Percentiles rank a stretch among this genome's conserved stretches.
Conservation (phyloP, 75 land plant species). For the Pinus albicaulis region DNA sequence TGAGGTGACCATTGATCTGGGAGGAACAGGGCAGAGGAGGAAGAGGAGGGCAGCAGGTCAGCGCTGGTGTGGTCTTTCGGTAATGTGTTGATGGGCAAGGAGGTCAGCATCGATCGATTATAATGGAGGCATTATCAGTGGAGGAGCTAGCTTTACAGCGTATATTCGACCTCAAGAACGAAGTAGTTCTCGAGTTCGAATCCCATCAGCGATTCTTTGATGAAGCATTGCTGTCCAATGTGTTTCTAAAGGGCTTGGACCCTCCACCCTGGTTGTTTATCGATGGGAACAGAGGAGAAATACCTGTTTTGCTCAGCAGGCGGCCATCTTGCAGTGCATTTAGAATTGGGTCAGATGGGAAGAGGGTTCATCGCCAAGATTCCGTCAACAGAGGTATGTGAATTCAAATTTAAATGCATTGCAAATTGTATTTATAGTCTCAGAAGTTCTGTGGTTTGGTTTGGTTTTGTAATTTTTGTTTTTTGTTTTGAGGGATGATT, state of each 20-base stretch:
- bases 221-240: constrained; percentile 34
- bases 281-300: too few species aligned
- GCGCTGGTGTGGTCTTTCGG: too few species aligned
- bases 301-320: too few species aligned
- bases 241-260: constrained; percentile 30
- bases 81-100: too few species aligned
- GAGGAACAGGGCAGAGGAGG: too few species aligned
- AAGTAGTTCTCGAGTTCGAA: constrained; percentile 32
- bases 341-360: too few species aligned
- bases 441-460: neutral
- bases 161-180: constrained; percentile 43
- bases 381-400: neutral
- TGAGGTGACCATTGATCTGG: too few species aligned
- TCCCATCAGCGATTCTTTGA: constrained; percentile 26
- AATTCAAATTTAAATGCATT: too few species aligned
- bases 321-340: too few species aligned
- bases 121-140: neutral
- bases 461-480: neutral
- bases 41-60: too few species aligned
- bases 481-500: too few species aligned
- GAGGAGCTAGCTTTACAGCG: constrained; percentile 41
- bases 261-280: constrained; percentile 41
- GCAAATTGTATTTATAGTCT: neutral
- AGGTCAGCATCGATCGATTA: too few species aligned
- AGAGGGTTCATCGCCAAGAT: neutral